Conservation (phyloP, 768 basidiomycete species). For the Suillus clintonianus region DNA sequence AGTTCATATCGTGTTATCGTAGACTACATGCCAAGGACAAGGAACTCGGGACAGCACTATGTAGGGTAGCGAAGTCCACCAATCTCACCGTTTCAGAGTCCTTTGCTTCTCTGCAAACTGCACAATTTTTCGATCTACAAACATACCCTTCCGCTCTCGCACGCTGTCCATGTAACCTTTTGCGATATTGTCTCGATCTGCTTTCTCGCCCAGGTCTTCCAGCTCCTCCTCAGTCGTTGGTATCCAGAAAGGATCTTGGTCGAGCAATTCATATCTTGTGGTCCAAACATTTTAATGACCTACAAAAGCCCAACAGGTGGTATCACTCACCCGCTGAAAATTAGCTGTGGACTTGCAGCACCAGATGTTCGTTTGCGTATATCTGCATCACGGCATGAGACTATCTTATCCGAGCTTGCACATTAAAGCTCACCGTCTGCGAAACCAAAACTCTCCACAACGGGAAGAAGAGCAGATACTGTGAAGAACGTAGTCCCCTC, state of each 20-base stretch:
- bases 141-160: conserved; percentile 91
- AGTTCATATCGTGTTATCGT: conserved; percentile 1
- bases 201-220: conserved; percentile 95
- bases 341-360: conserved; percentile 94
- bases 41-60: background rate
- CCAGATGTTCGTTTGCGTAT: conserved; percentile 96
- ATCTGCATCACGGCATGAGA: conserved; percentile 49
- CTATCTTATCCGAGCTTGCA: background rate
- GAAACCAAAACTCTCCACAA: conserved; percentile 97
- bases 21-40: background rate
- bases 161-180: conserved; percentile 91
- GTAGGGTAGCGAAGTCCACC: conserved; percentile 3
- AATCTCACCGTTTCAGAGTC: conserved; percentile 64
- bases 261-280: conserved; percentile 84
- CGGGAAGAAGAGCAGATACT: conserved; percentile 86
- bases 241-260: conserved; percentile 97
- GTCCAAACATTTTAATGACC: conserved; percentile 15
- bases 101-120: conserved; percentile 97
- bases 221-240: conserved; percentile 96
- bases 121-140: conserved; percentile 92
- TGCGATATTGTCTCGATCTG: conserved; percentile 91
- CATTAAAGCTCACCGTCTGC: conserved; percentile 71
- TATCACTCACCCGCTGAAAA: conserved; percentile 83
- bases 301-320: background rate
- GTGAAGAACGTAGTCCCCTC: conserved; percentile 96